Conservation (phyloP, 106 monocot species). For the Dactylorhiza incarnata region DNA sequence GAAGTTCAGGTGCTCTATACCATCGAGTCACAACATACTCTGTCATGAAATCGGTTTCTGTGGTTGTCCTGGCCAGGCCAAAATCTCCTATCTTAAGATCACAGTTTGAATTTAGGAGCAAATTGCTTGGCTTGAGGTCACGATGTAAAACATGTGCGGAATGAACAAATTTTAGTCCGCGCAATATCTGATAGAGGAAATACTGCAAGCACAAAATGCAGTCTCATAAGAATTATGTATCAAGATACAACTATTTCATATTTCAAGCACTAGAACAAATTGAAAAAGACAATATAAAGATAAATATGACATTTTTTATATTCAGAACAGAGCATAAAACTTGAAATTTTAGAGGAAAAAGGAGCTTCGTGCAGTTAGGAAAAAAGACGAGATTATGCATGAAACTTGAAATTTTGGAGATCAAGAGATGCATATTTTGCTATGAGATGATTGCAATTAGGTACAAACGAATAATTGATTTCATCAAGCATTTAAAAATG, state of each 20-base stretch:
- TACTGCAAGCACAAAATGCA: constrained; percentile 15
- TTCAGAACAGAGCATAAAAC: neutral
- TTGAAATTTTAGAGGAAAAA: neutral
- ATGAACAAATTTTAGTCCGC: constrained; percentile 27
- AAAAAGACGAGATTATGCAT: neutral
- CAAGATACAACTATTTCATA: neutral
- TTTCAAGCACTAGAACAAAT: neutral
- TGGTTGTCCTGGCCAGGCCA: constrained; percentile 25
- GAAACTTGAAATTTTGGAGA: neutral
- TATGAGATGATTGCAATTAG: neutral
- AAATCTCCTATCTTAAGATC: constrained; percentile 30
- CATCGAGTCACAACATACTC: constrained; percentile 30
- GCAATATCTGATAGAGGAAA: constrained; percentile 25
- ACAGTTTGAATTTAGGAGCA: constrained; percentile 22
- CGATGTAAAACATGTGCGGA: constrained; percentile 26
- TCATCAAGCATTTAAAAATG: neutral
- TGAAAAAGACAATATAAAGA: neutral
- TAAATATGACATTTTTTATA: neutral
- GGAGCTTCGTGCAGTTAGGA: neutral
- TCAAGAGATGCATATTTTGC: neutral
- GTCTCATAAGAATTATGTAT: neutral
- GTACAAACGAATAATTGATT: neutral
- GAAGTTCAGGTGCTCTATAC: constrained; percentile 29
- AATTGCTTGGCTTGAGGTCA: constrained; percentile 33
- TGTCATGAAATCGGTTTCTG: constrained; percentile 25